These are phyloP conservation scores for Neoascochyta sp. DNA, from an alignment of 2,329 filamentous ascomycete genomes.

Conservation along the genomic window DNA sequence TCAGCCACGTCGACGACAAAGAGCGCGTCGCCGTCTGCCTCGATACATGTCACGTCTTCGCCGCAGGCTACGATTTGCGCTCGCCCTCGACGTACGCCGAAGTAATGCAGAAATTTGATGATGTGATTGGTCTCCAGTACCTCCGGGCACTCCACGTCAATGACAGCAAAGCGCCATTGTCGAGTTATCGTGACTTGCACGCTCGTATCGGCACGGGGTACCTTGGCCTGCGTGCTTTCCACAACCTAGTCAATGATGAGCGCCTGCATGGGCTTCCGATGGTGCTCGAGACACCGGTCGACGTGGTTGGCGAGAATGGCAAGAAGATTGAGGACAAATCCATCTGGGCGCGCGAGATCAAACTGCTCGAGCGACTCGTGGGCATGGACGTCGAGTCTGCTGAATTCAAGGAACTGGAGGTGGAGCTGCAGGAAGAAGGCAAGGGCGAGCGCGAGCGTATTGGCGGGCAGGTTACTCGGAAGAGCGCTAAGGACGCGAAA, in stretches of 20 bases:
- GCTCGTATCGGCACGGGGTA: constrained; percentile 97
- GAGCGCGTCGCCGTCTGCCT: constrained; percentile 85
- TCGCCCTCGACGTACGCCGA: constrained; percentile 67
- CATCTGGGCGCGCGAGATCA: constrained; percentile 92
- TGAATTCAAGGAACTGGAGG: constrained; percentile 66
- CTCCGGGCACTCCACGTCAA: constrained; percentile 87
- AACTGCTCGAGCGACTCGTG: constrained; percentile 82
- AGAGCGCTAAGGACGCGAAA: constrained; percentile 40
- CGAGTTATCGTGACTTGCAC: constrained; percentile 80
- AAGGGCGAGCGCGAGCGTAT: constrained; percentile 68
- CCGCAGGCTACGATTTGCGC: constrained; percentile 85
- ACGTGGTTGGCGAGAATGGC: constrained; percentile 62
- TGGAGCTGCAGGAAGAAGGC: constrained; percentile 64
- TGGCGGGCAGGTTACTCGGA: constrained; percentile 71
- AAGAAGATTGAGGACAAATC: constrained; percentile 69
- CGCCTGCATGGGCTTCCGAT: constrained; percentile 77
- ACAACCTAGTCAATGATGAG: constrained; percentile 81
- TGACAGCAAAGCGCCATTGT: constrained; percentile 87
- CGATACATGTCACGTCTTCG: constrained; percentile 95
- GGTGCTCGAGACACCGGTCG: constrained; percentile 94
- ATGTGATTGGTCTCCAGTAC: constrained; percentile 71
- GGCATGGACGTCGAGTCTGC: constrained; percentile 74
- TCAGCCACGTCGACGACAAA: constrained; percentile 75
- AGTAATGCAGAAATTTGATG: constrained; percentile 73
- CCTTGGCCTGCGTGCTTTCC: constrained; percentile 83